phyloP scores from a whole-genome alignment of 1,139 yeast genomes.

The Kodamaea sp. region DNA sequence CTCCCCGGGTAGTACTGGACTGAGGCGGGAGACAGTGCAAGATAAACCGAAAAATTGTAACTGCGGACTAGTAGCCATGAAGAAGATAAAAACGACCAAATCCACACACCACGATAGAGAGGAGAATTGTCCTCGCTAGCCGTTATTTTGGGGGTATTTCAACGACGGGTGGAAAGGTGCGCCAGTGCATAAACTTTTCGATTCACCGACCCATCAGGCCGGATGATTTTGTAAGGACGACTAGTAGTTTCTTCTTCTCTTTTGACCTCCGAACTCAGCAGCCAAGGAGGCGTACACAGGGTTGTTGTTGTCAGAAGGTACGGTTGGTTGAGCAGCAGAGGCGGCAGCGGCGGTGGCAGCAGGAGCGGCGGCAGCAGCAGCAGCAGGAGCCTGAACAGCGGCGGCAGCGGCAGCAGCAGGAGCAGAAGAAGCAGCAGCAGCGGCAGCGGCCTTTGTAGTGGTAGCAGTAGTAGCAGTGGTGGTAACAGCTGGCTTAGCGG shows the following conservation, averaged over 20 bases:
- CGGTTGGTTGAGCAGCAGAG: constrained; percentile 3
- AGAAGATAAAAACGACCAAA: background rate
- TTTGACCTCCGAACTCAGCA: constrained; percentile 8
- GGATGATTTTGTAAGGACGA: too few relatives aligned
- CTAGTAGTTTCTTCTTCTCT: constrained; percentile 23
- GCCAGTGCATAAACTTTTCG: constrained; percentile 7
- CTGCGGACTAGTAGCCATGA: background rate
- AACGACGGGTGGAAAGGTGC: too few relatives aligned
- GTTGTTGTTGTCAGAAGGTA: constrained; percentile 5
- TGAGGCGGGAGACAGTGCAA: background rate
- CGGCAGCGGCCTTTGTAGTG: constrained; percentile 8
- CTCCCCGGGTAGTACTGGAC: background rate
- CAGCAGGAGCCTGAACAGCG: constrained; percentile 18
- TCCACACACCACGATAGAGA: background rate
- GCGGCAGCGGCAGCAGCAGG: constrained; percentile 20
- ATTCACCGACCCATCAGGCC: too few relatives aligned
- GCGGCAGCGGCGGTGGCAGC: constrained; percentile 13
- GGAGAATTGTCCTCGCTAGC: too few relatives aligned
- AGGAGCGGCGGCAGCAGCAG: constrained; percentile 15
- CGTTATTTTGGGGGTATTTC: too few relatives aligned
- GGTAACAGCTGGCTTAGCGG: constrained; percentile 15
- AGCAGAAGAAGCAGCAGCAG: constrained; percentile 18
- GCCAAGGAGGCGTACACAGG: constrained; percentile 11
- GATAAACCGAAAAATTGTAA: constrained; percentile 2
- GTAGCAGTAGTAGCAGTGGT: constrained; percentile 7